These are phyloP conservation scores for Colletotrichum cereale DNA, from an alignment of 2,329 filamentous ascomycete genomes.

Conservation along the genomic window DNA sequence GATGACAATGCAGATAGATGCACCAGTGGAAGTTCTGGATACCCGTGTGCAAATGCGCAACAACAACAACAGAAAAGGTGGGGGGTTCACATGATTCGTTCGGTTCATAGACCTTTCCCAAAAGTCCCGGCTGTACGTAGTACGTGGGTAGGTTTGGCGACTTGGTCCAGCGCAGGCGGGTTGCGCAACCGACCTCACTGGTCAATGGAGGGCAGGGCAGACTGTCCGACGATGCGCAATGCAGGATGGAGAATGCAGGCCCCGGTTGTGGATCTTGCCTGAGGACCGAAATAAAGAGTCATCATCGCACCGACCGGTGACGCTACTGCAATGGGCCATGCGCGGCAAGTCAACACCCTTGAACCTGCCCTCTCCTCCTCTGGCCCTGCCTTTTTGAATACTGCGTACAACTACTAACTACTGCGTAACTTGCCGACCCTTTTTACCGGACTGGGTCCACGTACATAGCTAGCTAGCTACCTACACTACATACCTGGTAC, in stretches of 20 bases:
- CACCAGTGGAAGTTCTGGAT: constrained; percentile 1
- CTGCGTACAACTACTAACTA: no score
- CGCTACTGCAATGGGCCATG: constrained; percentile 13
- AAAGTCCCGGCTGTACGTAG: background rate
- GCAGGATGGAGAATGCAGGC: constrained; percentile 5
- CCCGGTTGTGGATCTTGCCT: background rate
- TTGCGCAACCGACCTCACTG: constrained; percentile 33
- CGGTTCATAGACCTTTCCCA: background rate
- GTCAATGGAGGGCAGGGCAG: constrained; percentile 30
- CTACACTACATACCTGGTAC: no score
- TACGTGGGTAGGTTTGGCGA: background rate
- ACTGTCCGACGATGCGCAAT: constrained; percentile 6
- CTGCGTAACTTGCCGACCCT: background rate
- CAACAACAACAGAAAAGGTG: background rate
- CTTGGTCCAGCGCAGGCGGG: background rate
- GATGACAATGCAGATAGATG: background rate
- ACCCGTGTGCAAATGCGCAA: constrained; percentile 7
- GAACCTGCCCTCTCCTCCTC: background rate
- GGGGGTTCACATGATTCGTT: constrained; percentile 8
- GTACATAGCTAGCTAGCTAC: background rate
- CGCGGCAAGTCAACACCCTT: constrained; percentile 22
- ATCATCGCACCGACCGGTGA: constrained; percentile 15
- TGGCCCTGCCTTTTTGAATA: background rate
- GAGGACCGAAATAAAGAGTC: constrained; percentile 24
- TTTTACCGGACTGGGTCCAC: background rate